A percentile compares a stretch with the other conserved stretches of the same genome.
Conservation (phyloP, 192 early-diverging fungal species). For the Rhizoclosmatium globosum region DNA sequence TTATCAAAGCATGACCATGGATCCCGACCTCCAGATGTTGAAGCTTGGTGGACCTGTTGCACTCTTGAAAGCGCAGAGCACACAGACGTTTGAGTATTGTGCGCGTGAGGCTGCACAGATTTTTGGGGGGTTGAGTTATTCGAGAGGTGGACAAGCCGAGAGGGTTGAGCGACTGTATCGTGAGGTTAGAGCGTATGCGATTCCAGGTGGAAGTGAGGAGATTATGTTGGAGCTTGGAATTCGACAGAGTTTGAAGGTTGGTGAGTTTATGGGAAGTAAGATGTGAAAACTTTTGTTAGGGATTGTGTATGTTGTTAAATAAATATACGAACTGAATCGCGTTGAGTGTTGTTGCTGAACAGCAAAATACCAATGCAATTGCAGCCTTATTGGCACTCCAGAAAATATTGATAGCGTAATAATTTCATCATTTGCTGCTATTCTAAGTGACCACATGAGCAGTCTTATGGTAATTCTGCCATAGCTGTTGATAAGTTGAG, state of each 20-base stretch:
- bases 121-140: constrained; percentile 84
- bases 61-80: constrained; percentile 82
- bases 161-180: constrained; percentile 83
- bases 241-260: constrained; percentile 81
- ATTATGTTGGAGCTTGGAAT: constrained; percentile 91
- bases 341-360: too few species aligned
- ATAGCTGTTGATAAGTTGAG: too few species aligned
- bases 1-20: constrained; percentile 76
- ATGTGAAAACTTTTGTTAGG: too few species aligned
- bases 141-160: constrained; percentile 68
- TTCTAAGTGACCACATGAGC: too few species aligned
- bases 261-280: constrained; percentile 74
- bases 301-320: too few species aligned
- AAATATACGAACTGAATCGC: too few species aligned
- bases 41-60: constrained; percentile 89
- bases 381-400: too few species aligned
- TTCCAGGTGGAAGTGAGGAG: constrained; percentile 81
- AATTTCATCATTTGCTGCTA: too few species aligned
- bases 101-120: constrained; percentile 92
- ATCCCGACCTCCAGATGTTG: constrained; percentile 69
- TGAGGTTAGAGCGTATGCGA: constrained; percentile 70
- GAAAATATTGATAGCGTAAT: too few species aligned
- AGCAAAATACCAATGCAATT: too few species aligned
- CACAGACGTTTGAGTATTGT: constrained; percentile 88
- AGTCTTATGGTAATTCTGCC: too few species aligned